Percentiles rank a stretch among this genome's conserved stretches.
Conservation (phyloP, 1,139 yeast genomes). For the Geotrichum aggregatum region DNA sequence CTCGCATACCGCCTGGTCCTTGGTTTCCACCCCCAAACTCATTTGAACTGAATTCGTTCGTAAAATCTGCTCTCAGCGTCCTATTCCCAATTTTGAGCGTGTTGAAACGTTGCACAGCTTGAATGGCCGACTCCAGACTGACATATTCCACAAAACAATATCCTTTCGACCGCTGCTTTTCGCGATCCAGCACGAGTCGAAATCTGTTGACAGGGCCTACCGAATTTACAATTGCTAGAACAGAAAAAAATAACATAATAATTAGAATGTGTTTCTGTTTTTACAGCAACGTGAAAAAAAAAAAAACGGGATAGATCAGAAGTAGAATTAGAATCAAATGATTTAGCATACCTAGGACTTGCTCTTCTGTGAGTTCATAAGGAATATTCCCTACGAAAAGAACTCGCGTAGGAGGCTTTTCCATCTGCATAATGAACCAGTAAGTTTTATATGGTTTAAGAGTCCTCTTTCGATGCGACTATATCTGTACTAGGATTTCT, state of each 20-base stretch:
- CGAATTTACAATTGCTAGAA: conserved; percentile 54
- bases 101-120: conserved; percentile 74
- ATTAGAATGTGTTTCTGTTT: too few relatives aligned
- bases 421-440: not conserved
- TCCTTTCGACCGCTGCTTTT: conserved; percentile 70
- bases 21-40: not conserved
- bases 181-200: conserved; percentile 67
- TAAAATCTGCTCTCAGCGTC: conserved; percentile 60
- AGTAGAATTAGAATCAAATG: not conserved
- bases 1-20: conserved; percentile 9
- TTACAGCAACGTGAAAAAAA: too few relatives aligned
- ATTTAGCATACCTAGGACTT: conserved; percentile 65
- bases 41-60: conserved; percentile 41
- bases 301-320: too few relatives aligned
- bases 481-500: too few relatives aligned
- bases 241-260: not conserved
- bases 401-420: conserved; percentile 42
- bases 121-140: conserved; percentile 63
- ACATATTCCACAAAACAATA: conserved; percentile 71
- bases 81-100: conserved; percentile 59
- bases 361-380: conserved; percentile 82
- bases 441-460: too few relatives aligned
- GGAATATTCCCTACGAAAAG: conserved; percentile 66
- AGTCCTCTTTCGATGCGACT: too few relatives aligned
- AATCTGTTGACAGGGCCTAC: conserved; percentile 73